Percentiles rank a stretch among this genome's conserved stretches.
phyloP scores from a whole-genome alignment of 768 basidiomycete species.

The Serendipita sp. region DNA sequence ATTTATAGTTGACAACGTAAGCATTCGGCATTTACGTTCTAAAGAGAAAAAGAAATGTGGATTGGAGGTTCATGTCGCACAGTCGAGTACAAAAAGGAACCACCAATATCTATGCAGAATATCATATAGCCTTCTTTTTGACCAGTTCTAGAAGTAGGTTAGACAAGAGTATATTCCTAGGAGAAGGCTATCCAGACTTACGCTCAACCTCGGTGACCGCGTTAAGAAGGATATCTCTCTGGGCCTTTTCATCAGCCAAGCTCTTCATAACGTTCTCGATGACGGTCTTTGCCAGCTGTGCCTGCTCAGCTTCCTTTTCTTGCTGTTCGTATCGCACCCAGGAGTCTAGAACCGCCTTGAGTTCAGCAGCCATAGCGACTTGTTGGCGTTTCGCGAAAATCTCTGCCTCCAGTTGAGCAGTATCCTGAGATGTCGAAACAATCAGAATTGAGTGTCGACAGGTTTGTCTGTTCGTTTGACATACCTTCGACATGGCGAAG shows the following conservation, averaged over 20 bases:
- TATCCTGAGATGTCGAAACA: conserved; percentile 43
- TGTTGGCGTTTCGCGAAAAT: conserved; percentile 86
- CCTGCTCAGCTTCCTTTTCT: conserved; percentile 90
- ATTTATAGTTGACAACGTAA: not conserved
- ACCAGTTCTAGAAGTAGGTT: conserved; percentile 48
- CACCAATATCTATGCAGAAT: not conserved
- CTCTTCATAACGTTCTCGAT: conserved; percentile 74
- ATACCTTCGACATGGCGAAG: conserved; percentile 81
- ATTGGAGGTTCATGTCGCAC: not conserved
- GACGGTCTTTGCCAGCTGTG: conserved; percentile 73
- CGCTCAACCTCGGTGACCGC: conserved; percentile 87
- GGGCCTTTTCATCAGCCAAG: conserved; percentile 76
- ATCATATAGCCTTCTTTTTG: conserved; percentile 75
- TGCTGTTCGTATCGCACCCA: conserved; percentile 98
- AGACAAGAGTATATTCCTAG: not conserved
- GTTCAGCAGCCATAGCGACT: conserved; percentile 67
- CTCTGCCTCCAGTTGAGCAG: conserved; percentile 75
- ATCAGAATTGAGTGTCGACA: not conserved
- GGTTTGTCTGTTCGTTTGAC: conserved; percentile 10
- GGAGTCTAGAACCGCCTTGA: conserved; percentile 89
- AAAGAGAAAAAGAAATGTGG: not conserved
- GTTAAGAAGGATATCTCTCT: conserved; percentile 61
- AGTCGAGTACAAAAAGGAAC: not conserved
- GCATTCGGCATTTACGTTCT: not conserved
- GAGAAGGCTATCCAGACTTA: conserved; percentile 31